phyloP scores from a whole-genome alignment of 148 eudicot genomes.

The Amaranthus hypochondriacus region DNA sequence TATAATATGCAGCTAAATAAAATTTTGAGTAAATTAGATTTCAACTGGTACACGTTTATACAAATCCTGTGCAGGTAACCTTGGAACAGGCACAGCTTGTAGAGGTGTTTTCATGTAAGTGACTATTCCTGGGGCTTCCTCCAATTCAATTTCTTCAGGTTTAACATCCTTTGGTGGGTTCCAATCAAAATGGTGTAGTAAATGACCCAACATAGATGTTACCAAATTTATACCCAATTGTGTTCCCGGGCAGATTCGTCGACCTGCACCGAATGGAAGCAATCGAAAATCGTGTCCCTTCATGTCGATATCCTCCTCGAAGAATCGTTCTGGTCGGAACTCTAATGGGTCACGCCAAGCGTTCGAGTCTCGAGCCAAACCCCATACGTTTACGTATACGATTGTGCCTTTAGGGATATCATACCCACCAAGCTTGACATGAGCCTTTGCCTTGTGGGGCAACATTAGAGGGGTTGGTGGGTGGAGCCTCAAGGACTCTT shows the following conservation, averaged over 20 bases:
- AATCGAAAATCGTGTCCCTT: slow-evolving; percentile 70
- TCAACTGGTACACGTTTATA: slow-evolving; percentile 53
- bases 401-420: slow-evolving; percentile 70
- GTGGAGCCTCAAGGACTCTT: slow-evolving; percentile 71
- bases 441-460: slow-evolving; percentile 66
- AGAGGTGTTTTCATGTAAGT: slow-evolving; percentile 67
- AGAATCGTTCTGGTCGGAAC: slow-evolving; percentile 66
- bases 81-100: slow-evolving; percentile 55
- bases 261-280: slow-evolving; percentile 76
- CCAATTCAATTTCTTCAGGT: slow-evolving; percentile 66
- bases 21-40: slow-evolving; percentile 17
- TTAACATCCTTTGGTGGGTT: slow-evolving; percentile 42
- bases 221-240: slow-evolving; percentile 72
- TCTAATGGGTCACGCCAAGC: slow-evolving; percentile 57
- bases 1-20: background rate
- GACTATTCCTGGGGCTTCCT: slow-evolving; percentile 64
- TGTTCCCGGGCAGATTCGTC: slow-evolving; percentile 76
- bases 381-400: slow-evolving; percentile 78
- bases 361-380: slow-evolving; percentile 61
- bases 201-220: slow-evolving; percentile 70
- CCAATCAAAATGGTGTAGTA: slow-evolving; percentile 73
- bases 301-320: slow-evolving; percentile 71
- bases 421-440: slow-evolving; percentile 74
- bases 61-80: slow-evolving; percentile 47
- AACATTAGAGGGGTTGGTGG: slow-evolving; percentile 89